phyloP scores from a whole-genome alignment of 768 basidiomycete genomes.

The Boletales sp. region DNA sequence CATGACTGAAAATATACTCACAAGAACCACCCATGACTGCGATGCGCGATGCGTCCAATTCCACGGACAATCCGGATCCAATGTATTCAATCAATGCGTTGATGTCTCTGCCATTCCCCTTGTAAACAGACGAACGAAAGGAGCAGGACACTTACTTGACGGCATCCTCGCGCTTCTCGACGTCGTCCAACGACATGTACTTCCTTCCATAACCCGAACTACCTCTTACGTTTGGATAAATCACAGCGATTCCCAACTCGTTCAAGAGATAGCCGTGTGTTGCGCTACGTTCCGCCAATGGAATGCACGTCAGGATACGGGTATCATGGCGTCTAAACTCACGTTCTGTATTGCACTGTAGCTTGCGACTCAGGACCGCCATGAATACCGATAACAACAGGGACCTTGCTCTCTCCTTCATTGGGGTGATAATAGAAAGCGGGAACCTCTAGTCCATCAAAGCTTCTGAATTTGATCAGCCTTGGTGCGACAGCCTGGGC shows the following conservation, averaged over 20 bases:
- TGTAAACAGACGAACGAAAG: not conserved
- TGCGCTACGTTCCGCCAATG: constrained; percentile 17
- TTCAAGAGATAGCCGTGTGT: constrained; percentile 41
- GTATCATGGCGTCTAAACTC: constrained; percentile 4
- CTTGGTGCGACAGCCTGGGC: constrained; percentile 28
- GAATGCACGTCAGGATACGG: not conserved
- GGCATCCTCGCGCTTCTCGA: constrained; percentile 41
- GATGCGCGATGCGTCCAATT: constrained; percentile 35
- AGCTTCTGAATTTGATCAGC: constrained; percentile 38
- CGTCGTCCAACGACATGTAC: constrained; percentile 38
- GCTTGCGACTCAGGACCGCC: constrained; percentile 39
- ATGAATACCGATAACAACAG: constrained; percentile 37
- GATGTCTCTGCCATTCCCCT: constrained; percentile 31
- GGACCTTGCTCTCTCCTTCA: constrained; percentile 22
- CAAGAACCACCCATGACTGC: constrained; percentile 43
- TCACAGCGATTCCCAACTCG: constrained; percentile 37
- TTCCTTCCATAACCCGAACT: constrained; percentile 40
- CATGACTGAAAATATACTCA: constrained; percentile 10
- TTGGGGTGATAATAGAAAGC: constrained; percentile 41
- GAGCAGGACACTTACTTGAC: constrained; percentile 32
- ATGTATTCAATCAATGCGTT: constrained; percentile 36
- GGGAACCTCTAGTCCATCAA: constrained; percentile 39
- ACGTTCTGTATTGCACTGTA: constrained; percentile 33
- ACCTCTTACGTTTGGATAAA: constrained; percentile 43
- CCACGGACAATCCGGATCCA: constrained; percentile 26